These are phyloP conservation scores for Scenedesmus sp. DNA, from an alignment of 163 green algal genomes.

Conservation along the genomic window DNA sequence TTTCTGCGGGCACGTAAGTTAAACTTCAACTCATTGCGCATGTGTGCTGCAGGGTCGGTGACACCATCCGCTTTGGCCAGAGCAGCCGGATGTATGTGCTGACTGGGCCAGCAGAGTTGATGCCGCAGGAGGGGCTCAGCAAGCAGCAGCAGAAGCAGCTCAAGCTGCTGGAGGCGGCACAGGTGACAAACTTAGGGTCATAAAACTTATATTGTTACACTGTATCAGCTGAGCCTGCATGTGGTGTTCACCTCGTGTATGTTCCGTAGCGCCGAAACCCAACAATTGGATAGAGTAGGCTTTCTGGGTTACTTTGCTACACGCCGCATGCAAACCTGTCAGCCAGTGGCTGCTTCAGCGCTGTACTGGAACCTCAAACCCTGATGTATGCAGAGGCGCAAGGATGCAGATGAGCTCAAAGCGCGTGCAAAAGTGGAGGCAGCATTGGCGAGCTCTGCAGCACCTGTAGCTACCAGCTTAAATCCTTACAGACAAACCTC, in stretches of 20 bases:
- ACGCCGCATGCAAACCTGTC: background rate
- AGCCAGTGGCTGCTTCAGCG: background rate
- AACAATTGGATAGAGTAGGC: background rate
- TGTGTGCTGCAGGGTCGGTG: conserved; percentile 75
- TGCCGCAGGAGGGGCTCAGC: conserved; percentile 87
- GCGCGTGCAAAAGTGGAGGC: conserved; percentile 67
- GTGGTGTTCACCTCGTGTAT: no score
- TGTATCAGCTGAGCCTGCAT: no score
- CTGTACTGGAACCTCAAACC: background rate
- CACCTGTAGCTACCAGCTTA: conserved; percentile 9
- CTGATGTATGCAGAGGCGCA: background rate
- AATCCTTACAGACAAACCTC: no score
- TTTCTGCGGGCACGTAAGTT: no score
- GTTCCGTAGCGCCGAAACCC: no score
- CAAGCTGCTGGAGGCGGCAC: conserved; percentile 66
- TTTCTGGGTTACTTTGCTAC: background rate
- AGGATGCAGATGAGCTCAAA: conserved; percentile 23
- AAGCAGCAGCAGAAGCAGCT: conserved; percentile 68
- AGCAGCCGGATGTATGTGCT: conserved; percentile 89
- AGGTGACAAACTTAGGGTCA: conserved; percentile 29
- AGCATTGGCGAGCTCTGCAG: conserved; percentile 49
- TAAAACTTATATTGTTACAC: conserved; percentile 7
- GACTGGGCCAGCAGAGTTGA: conserved; percentile 84
- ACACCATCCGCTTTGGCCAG: conserved; percentile 89
- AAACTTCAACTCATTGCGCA: background rate